Base-by-base conservation (phyloP, 164 flowering plant species). In the Vitis riparia region DNA sequence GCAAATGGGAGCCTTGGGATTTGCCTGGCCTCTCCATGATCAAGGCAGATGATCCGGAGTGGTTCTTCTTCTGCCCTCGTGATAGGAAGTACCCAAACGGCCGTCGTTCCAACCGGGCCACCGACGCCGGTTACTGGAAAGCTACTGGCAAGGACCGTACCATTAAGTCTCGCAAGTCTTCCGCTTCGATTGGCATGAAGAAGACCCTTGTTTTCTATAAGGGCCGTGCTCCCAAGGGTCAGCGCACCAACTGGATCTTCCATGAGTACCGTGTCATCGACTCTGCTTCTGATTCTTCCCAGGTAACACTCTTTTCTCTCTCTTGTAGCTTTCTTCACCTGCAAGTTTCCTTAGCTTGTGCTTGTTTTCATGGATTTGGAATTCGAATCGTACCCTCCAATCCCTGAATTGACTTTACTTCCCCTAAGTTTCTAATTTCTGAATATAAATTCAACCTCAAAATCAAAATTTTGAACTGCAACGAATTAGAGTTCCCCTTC, bases 1-100 rank as follows among this genome's bases (percentile, higher is more conserved):
- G 91, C 68, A 87, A 84, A 73, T 78, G 73, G 73, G 91, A 89
- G 81, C 93, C 97, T 12, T 87, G 91, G 91, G 97, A 89, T 71
- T 76, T 91, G 51, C 97, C 92, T 16, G 84, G 97, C 86, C 48
- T 78, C n/a, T 76, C 83, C 2, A 70, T 74, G 63, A 83, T 82
- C 15, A 82, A 80, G 73, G 68, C 82, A 16, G 81, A 63, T 9
- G 86, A 81, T 72, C 84, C 69, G 1, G 86, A 83, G 75, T 83
- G 86, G 84, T 83, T 83, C 79, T 83, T 83, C 66, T 83, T 83
- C 77, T 83, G 86, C 65, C 84, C 82, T 1, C 78, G 82, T 1
- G 84, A 83, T 53, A 58, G 82, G 61, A 83, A 83, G 68, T 80
- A 83, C 74, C 86, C 86, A 2, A 80, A 77, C 11, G 84, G 86